Evolutionary conservation across 1,284 basidiomycete species (phyloP), one percentile per base, ranked within the genome.

Genomic region (Neotropicomus parvogracilis): DNA sequence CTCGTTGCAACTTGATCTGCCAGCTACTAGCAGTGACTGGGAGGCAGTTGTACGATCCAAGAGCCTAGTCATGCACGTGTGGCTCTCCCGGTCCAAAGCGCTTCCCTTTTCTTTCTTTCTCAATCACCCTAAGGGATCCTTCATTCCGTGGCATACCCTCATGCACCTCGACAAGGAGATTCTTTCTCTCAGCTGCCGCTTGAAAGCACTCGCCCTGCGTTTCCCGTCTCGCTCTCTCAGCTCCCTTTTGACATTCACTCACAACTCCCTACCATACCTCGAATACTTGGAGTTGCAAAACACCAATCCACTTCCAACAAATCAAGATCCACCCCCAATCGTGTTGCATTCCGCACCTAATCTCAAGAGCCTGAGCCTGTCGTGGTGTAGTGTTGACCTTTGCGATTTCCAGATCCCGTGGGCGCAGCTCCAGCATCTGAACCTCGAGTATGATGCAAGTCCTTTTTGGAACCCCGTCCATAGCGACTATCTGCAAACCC

Each of bases 91-190:
- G 9, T 54, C 63, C 2, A 67, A 61, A 24, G 42, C 59, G 1
- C 63, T 68, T 40, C 66, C 61, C 3, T 47, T 67, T 14, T 59
- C 65, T 46, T 41, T 65, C n/a, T 40, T 31, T 17, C 46, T 65
- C 41, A 50, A 51, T 29, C 65, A 68, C 19, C 1, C 46, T 33
- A 65, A 53, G 19, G 64, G 51, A 0, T 53, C 59, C 14, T 38
- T 42, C 20, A 54, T 65, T 21, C 56, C 58, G 1, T 62, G 63
- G 62, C 46, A 52, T 14, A 58, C 66, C 0, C 65, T 68, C 36
- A 46, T 67, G 39, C 52, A 50, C 40, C 62, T 68, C 2, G 66
- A 68, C 34, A 63, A 53, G 21, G 63, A 65, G 19, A 57, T 68
- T 19, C 51, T 67, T 21, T 44, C 59, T 14, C 55, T 65, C 38